A percentile compares a stretch with the other conserved stretches of the same genome.
Evolutionary conservation across 352 stramenopile species (phyloP).

Genomic region (Peronospora tabacina): DNA sequence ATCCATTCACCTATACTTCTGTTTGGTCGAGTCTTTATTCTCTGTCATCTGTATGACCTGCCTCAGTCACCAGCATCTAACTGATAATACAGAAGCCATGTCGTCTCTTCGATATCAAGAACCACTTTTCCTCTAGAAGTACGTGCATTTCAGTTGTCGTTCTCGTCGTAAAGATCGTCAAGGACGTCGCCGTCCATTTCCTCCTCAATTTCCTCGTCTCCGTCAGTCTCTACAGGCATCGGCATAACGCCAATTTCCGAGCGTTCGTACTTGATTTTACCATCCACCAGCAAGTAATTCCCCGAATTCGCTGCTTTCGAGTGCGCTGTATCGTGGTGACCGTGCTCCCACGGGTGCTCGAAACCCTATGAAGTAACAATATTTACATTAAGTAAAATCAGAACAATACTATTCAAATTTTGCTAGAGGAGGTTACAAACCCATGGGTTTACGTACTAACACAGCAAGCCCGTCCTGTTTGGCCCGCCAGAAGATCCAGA

Average conservation of each 20-base stretch:
- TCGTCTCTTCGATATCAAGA: constrained; percentile 7
- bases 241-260: constrained; percentile 59
- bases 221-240: constrained; percentile 45
- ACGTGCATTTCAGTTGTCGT: constrained; percentile 21
- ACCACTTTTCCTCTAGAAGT: neutral
- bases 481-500: constrained; percentile 87
- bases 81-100: neutral
- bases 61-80: neutral
- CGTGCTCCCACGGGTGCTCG: constrained; percentile 83
- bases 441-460: constrained; percentile 33
- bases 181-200: constrained; percentile 9
- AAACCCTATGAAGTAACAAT: constrained; percentile 41
- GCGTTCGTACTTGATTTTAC: constrained; percentile 55
- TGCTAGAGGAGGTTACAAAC: neutral
- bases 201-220: constrained; percentile 22
- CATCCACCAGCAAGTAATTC: constrained; percentile 35
- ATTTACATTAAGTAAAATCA: neutral
- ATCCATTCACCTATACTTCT: constrained; percentile 18
- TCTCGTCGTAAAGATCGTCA: constrained; percentile 22
- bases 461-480: constrained; percentile 81
- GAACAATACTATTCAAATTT: too few relatives aligned
- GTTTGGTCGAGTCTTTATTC: constrained; percentile 15
- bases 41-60: too few relatives aligned
- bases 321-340: constrained; percentile 43
- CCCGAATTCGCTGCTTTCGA: constrained; percentile 27